Evolutionary conservation across 2,329 filamentous ascomycete species (phyloP), one percentile per base, ranked within the genome.

Genomic region (Verticillium zaregamsianum): DNA sequence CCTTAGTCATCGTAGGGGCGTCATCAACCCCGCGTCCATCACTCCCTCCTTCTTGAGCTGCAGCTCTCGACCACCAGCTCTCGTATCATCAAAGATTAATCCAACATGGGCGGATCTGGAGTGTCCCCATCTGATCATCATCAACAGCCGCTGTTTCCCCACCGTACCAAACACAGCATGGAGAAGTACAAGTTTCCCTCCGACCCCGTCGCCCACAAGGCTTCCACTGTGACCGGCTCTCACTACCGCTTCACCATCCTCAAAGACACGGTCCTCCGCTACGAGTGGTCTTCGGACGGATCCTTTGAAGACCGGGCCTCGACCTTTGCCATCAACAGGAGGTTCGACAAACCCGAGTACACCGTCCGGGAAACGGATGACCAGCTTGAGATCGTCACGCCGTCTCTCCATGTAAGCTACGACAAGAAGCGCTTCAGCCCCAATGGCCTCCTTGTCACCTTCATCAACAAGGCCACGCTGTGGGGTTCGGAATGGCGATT

Each of bases 161-260:
- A 14, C 11, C 12, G 20, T 52, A 20, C n/a, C 45, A 14, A 23
- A 11, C 20, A 52, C 45, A 23, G 45, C 45, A 58, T 58, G 56
- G 33, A 67, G 57, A 74, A 76, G 58, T 80, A 80, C 69, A 67
- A 72, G 52, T 79, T 81, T 66, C 74, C 76, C 15, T 76, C 72
- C 62, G 71, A 73, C 61, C 81, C 81, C 0, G 65, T 75, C 17
- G 78, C 82, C 12, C 75, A 80, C 60, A 67, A 77, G 5, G 71
- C 77, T 45, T 77, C 82, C 39, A 73, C 80, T 61, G 75, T 84
- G 52, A 70, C 71, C 49, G 62, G 62, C 3, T 70, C 74, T 45
- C 76, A 81, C 57, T 88, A 84, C 70, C 82, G 86, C 60, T 88
- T 89, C 69, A 87, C 82, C 9, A 65, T 89, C 56, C 76, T 89